These are phyloP conservation scores for Aegilops longissima DNA, from an alignment of 176 grass and related monocot genomes.

Conservation along the genomic window DNA sequence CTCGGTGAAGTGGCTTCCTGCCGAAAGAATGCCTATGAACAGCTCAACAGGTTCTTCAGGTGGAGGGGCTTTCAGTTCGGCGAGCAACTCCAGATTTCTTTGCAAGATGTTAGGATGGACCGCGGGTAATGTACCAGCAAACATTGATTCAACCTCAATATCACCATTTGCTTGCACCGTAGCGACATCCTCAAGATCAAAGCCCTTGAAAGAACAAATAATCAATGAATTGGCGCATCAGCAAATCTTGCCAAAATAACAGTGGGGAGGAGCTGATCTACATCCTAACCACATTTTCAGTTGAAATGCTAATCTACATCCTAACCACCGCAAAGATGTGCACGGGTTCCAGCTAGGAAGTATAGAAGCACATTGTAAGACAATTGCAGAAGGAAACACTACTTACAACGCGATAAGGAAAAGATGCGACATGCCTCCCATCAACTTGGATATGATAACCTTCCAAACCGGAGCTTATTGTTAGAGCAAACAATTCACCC, in stretches of 20 bases:
- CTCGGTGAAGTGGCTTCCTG: conserved; percentile 70
- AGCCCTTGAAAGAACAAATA: conserved; percentile 51
- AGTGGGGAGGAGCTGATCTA: background rate
- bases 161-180: conserved; percentile 53
- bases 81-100: conserved; percentile 54
- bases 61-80: conserved; percentile 51
- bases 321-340: background rate
- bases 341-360: background rate
- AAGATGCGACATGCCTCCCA: conserved; percentile 78
- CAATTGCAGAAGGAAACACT: conserved; percentile 7
- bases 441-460: conserved; percentile 71
- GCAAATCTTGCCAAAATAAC: background rate
- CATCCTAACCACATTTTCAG: background rate
- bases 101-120: conserved; percentile 43
- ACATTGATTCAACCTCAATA: conserved; percentile 50
- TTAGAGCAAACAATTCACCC: conserved; percentile 68
- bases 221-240: background rate
- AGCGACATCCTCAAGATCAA: conserved; percentile 61
- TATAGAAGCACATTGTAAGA: background rate
- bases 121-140: conserved; percentile 62
- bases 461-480: conserved; percentile 61
- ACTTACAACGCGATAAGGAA: conserved; percentile 70
- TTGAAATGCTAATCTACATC: background rate
- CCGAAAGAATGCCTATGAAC: conserved; percentile 79
- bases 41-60: conserved; percentile 52